Evolutionary conservation across 805 yeast species (phyloP).

Genomic region (Priceomyces carsonii): DNA sequence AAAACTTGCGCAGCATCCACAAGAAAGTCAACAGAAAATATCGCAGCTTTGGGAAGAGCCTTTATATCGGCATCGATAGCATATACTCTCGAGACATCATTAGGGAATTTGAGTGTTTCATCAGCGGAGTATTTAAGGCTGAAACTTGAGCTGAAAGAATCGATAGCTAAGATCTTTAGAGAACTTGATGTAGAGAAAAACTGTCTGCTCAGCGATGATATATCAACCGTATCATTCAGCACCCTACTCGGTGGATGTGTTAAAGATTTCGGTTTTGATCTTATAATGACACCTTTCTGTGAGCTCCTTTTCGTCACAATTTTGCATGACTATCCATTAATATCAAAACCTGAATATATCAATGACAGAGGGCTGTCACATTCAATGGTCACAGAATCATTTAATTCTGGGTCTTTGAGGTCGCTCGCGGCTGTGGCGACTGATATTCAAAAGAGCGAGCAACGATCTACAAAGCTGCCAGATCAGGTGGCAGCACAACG

Average conservation of each 20-base stretch:
- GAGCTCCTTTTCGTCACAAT: constrained; percentile 66
- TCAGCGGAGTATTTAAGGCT: constrained; percentile 53
- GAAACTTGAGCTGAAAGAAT: constrained; percentile 43
- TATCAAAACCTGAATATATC: constrained; percentile 43
- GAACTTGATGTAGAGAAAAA: constrained; percentile 44
- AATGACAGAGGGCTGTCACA: too few relatives aligned
- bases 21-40: constrained; percentile 39
- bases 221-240: constrained; percentile 55
- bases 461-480: constrained; percentile 2
- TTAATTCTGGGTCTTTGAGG: constrained; percentile 11
- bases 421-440: constrained; percentile 39
- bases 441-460: constrained; percentile 18
- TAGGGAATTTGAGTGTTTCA: constrained; percentile 51
- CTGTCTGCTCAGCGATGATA: constrained; percentile 42
- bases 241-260: constrained; percentile 68
- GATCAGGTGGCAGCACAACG: neutral
- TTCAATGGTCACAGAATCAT: too few relatives aligned
- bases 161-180: constrained; percentile 47
- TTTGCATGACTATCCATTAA: constrained; percentile 63
- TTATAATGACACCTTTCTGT: constrained; percentile 61
- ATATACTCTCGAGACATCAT: constrained; percentile 64
- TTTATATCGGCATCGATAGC: constrained; percentile 57
- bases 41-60: constrained; percentile 59
- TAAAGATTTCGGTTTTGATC: constrained; percentile 80
- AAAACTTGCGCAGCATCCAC: constrained; percentile 57